Evolutionary conservation across 225 moss, liverwort and hornwort species (phyloP).

Genomic region (Takakia lepidozioides): DNA sequence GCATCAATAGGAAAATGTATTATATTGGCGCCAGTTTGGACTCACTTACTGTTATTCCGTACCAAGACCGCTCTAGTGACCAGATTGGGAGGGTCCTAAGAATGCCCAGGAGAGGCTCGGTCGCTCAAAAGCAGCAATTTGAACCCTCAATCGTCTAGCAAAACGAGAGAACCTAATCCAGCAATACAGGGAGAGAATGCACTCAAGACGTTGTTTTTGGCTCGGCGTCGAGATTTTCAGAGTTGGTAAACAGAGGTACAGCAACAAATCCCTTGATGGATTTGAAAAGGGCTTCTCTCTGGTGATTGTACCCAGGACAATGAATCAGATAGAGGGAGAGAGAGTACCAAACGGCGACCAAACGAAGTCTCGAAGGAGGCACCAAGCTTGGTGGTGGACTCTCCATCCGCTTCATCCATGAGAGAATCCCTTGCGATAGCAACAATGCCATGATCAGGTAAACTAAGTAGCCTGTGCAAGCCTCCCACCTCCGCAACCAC

Average conservation of each 20-base stretch:
- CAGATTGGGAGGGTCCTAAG: no score
- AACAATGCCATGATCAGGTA: conserved; percentile 55
- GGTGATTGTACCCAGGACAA: no score
- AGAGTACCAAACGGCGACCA: conserved; percentile 76
- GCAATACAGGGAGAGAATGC: not conserved
- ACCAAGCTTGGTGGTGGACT: conserved; percentile 61
- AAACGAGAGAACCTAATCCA: not conserved
- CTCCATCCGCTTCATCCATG: conserved; percentile 70
- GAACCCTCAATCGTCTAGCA: not conserved
- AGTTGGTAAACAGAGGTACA: no score
- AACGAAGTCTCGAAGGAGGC: conserved; percentile 89
- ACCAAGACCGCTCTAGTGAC: no score
- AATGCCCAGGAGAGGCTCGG: no score
- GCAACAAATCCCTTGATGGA: no score
- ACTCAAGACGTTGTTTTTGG: not conserved
- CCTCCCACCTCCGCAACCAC: conserved; percentile 69
- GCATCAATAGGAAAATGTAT: conserved; percentile 3
- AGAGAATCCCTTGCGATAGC: conserved; percentile 73
- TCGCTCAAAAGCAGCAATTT: no score
- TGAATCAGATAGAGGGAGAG: no score
- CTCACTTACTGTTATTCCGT: no score
- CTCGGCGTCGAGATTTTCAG: no score
- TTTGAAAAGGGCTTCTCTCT: no score
- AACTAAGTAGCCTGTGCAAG: conserved; percentile 54
- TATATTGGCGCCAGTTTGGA: no score